These are phyloP conservation scores for Jasminum sambac DNA, from an alignment of 257 asterid genomes.

Conservation along the genomic window DNA sequence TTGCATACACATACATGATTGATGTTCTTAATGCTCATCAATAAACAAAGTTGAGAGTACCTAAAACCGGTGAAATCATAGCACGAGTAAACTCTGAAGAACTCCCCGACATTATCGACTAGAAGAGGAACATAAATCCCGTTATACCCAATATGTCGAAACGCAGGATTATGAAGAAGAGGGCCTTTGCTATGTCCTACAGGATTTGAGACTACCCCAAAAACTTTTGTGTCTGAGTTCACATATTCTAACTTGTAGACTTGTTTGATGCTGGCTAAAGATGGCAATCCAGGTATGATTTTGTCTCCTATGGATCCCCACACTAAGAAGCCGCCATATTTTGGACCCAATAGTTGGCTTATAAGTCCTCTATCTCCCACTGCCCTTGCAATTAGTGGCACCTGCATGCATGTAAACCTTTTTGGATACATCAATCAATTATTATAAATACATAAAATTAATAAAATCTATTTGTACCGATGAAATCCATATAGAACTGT, in stretches of 20 bases:
- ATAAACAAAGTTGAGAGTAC: constrained; percentile 21
- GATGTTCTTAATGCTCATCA: not conserved
- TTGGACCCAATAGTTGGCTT: constrained; percentile 71
- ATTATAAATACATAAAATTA: too few species aligned
- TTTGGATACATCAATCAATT: too few species aligned
- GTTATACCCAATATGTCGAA: constrained; percentile 54
- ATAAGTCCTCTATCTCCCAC: constrained; percentile 73
- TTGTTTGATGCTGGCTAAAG: constrained; percentile 49
- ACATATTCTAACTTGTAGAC: constrained; percentile 53
- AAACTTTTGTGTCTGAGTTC: constrained; percentile 53
- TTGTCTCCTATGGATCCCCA: constrained; percentile 47
- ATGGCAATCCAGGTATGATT: constrained; percentile 54
- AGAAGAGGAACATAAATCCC: constrained; percentile 72
- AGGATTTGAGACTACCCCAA: constrained; percentile 65
- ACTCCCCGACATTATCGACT: constrained; percentile 59
- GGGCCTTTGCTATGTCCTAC: constrained; percentile 79
- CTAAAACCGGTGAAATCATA: constrained; percentile 71
- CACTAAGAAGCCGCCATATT: constrained; percentile 59
- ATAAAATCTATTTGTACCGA: too few species aligned
- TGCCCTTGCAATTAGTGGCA: constrained; percentile 55
- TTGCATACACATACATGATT: not conserved
- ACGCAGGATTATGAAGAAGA: constrained; percentile 66
- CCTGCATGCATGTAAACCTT: constrained; percentile 27
- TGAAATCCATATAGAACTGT: too few species aligned
- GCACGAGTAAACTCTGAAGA: constrained; percentile 60